These are phyloP conservation scores for Trichoderma atrobrunneum DNA, from an alignment of 2,329 filamentous ascomycete species.

Conservation along the genomic window DNA sequence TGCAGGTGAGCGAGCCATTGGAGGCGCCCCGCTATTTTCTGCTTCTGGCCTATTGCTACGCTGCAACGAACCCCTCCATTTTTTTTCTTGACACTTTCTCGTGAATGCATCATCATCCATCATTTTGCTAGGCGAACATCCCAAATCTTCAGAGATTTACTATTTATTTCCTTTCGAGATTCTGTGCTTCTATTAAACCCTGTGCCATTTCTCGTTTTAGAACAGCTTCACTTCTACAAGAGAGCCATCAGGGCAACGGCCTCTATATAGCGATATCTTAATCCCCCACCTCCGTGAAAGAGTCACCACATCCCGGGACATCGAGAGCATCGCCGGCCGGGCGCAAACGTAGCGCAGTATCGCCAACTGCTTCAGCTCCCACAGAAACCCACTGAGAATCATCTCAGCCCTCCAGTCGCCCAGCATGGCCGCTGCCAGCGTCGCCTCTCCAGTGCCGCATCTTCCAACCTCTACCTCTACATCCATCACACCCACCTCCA, in stretches of 20 bases:
- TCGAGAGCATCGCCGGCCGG: background rate
- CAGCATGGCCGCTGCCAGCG: slow-evolving; percentile 12
- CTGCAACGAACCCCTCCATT: slow-evolving; percentile 4
- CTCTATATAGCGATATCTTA: background rate
- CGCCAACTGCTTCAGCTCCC: background rate
- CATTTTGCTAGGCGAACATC: background rate
- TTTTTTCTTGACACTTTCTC: background rate
- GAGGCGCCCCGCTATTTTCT: slow-evolving; percentile 13
- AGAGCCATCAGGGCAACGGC: background rate
- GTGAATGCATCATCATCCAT: background rate
- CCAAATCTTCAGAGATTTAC: background rate
- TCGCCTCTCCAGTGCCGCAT: background rate
- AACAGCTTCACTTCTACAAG: background rate
- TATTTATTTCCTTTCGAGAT: background rate
- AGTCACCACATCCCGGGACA: background rate
- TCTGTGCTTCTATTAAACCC: background rate
- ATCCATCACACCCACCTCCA: background rate
- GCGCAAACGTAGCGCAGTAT: background rate
- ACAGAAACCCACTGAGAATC: background rate
- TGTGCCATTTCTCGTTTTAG: background rate
- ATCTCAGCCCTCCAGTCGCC: background rate
- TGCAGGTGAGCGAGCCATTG: background rate
- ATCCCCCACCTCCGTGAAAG: background rate
- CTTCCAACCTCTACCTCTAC: background rate
- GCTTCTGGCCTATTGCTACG: background rate